Conservation (phyloP, 148 eudicot genomes). For the Rhododendron ferrugineum region DNA sequence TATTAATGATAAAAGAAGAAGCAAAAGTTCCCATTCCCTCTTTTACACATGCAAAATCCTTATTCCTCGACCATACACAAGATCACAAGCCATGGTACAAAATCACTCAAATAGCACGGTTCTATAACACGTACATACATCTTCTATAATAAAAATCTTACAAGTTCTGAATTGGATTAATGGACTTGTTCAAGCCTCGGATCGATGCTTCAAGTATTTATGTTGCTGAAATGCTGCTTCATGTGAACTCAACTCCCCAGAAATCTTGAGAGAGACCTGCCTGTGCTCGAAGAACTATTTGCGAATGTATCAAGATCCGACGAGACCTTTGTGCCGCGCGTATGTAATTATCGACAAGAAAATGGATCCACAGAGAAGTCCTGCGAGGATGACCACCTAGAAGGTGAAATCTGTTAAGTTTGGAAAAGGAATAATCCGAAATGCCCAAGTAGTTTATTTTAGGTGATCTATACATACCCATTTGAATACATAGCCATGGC, state of each 20-base stretch:
- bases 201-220: not conserved
- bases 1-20: not conserved
- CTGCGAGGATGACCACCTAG: slow-evolving; percentile 67
- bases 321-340: slow-evolving; percentile 70
- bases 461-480: slow-evolving; percentile 41
- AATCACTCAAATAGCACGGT: not conserved
- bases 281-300: not conserved
- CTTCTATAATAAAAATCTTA: not conserved
- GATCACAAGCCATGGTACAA: not conserved
- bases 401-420: not conserved
- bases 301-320: slow-evolving; percentile 44
- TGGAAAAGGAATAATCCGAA: not conserved
- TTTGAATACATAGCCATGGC: slow-evolving; percentile 70
- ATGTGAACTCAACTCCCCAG: not conserved
- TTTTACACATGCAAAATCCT: not conserved
- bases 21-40: not conserved
- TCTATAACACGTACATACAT: not conserved
- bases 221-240: not conserved
- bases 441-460: not conserved
- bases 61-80: not conserved
- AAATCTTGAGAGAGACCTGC: not conserved
- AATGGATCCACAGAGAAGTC: slow-evolving; percentile 44
- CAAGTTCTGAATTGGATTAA: not conserved
- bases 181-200: not conserved
- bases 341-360: slow-evolving; percentile 59